Base-by-base conservation (phyloP, 768 basidiomycete species). In the Baorangia bicolor region DNA sequence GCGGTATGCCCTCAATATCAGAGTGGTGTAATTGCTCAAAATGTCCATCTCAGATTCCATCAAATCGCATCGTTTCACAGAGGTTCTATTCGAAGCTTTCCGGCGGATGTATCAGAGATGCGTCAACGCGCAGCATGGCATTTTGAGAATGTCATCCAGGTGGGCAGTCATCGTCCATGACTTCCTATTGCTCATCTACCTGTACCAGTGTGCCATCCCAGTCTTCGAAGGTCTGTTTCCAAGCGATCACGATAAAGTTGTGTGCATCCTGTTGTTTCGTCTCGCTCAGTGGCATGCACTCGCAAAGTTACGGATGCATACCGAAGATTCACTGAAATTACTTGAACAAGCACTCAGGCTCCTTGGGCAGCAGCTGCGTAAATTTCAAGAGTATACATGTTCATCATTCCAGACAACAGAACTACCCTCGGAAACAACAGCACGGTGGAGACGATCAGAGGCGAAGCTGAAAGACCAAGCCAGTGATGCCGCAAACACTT, bases 211-310 rank as follows among this genome's bases (percentile, higher is more conserved):
- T 49, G 62, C 71, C 1, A 59, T 76, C 1, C 76, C 76, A 0
- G 73, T 61, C 5, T 75, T 78, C 40, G 74, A 78, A 8, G 74
- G 70, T 8, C 67, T 80, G 0, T 63, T 78, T 6, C 65, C 64
- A 4, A 49, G 59, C 6, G 52, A 41, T 2, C 61, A 74, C 30
- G 58, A 75, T 20, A 20, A 33, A 0, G 45, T 58, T 1, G 39
- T 74, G 2, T 28, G 57, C 3, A 40, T 58, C 2, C 50, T 76
- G 1, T 50, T 74, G 1, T 61, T 58, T 35, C 31, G 27, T 4
- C 50, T 58, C 1, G 51, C 50, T 1, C 42, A 63, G 34, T 63
- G 53, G 53, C 62, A 63, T 28, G 49, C 59, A 1, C 13, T 28
- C 0, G 56, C 58, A 4, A 74, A 75, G 8, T n/a, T 47, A 3